Conservation (phyloP, 768 basidiomycete genomes). For the Gyrodon lividus region DNA sequence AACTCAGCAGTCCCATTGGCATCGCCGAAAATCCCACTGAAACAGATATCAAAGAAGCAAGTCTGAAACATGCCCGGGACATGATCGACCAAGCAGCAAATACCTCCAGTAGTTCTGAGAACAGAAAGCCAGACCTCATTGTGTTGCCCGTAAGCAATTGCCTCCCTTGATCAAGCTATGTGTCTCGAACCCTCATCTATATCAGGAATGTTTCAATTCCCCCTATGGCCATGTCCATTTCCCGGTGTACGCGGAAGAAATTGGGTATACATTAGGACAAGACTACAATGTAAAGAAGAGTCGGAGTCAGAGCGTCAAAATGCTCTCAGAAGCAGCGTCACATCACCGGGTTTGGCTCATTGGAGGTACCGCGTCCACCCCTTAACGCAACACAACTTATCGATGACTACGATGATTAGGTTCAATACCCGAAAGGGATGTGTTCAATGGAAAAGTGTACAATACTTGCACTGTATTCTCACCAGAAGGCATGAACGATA, state of each 20-base stretch:
- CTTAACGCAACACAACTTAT: not conserved
- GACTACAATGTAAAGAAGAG: slow-evolving; percentile 55
- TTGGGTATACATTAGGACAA: slow-evolving; percentile 58
- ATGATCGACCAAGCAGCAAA: slow-evolving; percentile 73
- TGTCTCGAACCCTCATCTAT: slow-evolving; percentile 1
- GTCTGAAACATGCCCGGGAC: slow-evolving; percentile 78
- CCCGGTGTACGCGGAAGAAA: slow-evolving; percentile 78
- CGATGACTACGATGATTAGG: slow-evolving; percentile 47
- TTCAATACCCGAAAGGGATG: slow-evolving; percentile 87
- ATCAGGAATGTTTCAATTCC: slow-evolving; percentile 85
- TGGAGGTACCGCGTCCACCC: slow-evolving; percentile 59
- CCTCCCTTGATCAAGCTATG: not conserved
- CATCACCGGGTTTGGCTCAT: slow-evolving; percentile 84
- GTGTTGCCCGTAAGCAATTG: slow-evolving; percentile 70
- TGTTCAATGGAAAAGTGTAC: slow-evolving; percentile 64
- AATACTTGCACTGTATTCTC: slow-evolving; percentile 94
- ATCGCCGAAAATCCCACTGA: slow-evolving; percentile 31
- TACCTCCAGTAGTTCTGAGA: slow-evolving; percentile 26
- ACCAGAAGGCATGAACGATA: slow-evolving; percentile 53
- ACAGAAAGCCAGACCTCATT: slow-evolving; percentile 68
- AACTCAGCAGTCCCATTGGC: slow-evolving; percentile 72
- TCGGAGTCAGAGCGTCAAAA: slow-evolving; percentile 73
- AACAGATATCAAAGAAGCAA: slow-evolving; percentile 56
- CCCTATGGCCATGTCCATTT: slow-evolving; percentile 82
- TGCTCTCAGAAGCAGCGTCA: slow-evolving; percentile 80